Conservation (phyloP, 108 stramenopile genomes). For the Stephanodiscus triporus region DNA sequence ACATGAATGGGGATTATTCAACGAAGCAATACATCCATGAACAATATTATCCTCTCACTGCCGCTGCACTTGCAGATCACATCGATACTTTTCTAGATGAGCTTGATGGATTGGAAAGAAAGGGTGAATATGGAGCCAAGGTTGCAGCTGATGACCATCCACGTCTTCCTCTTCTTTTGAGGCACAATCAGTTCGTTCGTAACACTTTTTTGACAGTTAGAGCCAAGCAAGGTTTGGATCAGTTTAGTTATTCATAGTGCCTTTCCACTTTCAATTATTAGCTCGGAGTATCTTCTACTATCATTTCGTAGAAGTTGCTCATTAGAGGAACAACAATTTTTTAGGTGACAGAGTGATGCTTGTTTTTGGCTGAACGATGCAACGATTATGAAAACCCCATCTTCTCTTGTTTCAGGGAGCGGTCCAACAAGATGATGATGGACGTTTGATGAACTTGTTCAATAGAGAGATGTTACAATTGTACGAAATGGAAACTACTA, state of each 20-base stretch:
- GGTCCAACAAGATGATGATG: too few relatives aligned
- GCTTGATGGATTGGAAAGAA: constrained; percentile 38
- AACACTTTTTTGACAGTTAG: constrained; percentile 22
- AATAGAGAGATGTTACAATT: too few relatives aligned
- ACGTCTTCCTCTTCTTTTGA: constrained; percentile 25
- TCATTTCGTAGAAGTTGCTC: background rate
- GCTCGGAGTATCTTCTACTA: background rate
- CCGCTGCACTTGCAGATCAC: constrained; percentile 36
- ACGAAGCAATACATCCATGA: constrained; percentile 56
- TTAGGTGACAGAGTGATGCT: too few relatives aligned
- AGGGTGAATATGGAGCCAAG: constrained; percentile 29
- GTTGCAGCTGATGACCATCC: constrained; percentile 48
- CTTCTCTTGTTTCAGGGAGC: too few relatives aligned
- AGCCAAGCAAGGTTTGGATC: constrained; percentile 10
- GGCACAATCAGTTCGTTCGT: constrained; percentile 22
- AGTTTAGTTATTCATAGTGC: background rate
- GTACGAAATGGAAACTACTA: too few relatives aligned
- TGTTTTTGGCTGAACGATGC: too few relatives aligned
- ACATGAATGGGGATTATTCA: constrained; percentile 50
- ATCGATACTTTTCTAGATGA: constrained; percentile 47
- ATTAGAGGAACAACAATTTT: too few relatives aligned
- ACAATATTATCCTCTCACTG: constrained; percentile 50
- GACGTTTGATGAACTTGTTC: too few relatives aligned
- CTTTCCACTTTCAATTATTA: background rate
- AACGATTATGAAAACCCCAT: too few relatives aligned